Evolutionary conservation across 73 alveolate genomes (phyloP), one percentile per base, ranked within the genome.

Genomic region (Paramecium sexaurelia): DNA sequence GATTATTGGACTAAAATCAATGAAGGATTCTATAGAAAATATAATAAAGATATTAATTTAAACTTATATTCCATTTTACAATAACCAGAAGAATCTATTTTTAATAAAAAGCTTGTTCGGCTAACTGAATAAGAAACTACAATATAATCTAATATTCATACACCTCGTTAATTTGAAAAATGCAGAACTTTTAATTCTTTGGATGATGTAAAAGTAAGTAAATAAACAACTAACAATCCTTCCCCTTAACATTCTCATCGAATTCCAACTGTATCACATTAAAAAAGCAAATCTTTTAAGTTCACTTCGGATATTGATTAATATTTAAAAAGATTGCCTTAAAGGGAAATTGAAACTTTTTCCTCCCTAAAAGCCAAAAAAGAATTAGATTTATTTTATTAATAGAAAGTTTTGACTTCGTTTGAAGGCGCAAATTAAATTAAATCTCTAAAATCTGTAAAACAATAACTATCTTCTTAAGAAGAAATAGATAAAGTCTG

Each of bases 91-190:
- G 83, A 61, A 26, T 61, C 83, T 29, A 11, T 61, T 61, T 61
- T 26, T 32, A 61, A 29, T 26, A 61, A 61, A 19, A 61, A 61
- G 2, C 7, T 61, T 8, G 5, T 26, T 9, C 37, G 83, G 11
- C 26, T 61, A 61, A 61, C 83, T 29, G 83, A 61, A 61, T 61
- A 61, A 61, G 83, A 61, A 61, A 61, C 83, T 0, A 61, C 83
- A 10, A 61, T 61, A 9, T 24, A 61, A 11, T 61, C 83, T 6
- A 61, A 61, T 61, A 61, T 61, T 13, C 83, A 29, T 29, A 61
- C 83, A 10, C 83, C 83, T 24, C 83, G 83, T 32, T 61, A 61
- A 61, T 24, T 26, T 2, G 83, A 61, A 11, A 61, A 61, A 32
- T 61, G 83, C 7, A 61, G 43, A 26, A 61, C 83, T 2, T 61